Evolutionary conservation across 2,329 filamentous ascomycete species (phyloP).

Genomic region (Cadophora malorum): DNA sequence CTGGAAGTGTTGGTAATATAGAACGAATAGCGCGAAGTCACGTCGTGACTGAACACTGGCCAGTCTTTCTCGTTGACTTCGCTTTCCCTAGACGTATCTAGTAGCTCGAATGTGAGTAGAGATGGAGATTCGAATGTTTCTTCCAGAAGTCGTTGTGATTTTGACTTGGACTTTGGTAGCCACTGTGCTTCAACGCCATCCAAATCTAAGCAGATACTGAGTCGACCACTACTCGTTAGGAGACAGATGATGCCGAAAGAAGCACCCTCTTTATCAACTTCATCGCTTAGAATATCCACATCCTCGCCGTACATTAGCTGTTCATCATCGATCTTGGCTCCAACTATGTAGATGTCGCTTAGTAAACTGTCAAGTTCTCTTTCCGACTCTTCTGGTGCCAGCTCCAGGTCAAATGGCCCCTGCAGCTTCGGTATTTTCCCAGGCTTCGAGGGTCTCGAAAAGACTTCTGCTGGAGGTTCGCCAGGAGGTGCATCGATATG

Average conservation of each 20-base stretch:
- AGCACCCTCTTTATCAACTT: slow-evolving; percentile 63
- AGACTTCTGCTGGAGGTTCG: slow-evolving; percentile 61
- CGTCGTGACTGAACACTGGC: slow-evolving; percentile 68
- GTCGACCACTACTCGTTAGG: slow-evolving; percentile 64
- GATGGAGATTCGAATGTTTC: slow-evolving; percentile 51
- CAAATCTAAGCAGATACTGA: slow-evolving; percentile 66
- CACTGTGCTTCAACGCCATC: slow-evolving; percentile 70
- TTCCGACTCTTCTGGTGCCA: slow-evolving; percentile 55
- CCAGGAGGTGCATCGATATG: slow-evolving; percentile 57
- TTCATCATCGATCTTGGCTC: slow-evolving; percentile 64
- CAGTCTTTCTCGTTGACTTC: slow-evolving; percentile 64
- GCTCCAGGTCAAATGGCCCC: slow-evolving; percentile 64
- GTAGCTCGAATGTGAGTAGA: slow-evolving; percentile 66
- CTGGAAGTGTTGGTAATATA: slow-evolving; percentile 67
- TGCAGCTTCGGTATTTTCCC: slow-evolving; percentile 65
- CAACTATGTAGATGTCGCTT: slow-evolving; percentile 68
- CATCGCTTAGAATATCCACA: slow-evolving; percentile 63
- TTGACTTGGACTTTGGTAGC: slow-evolving; percentile 62
- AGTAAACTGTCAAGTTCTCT: slow-evolving; percentile 63
- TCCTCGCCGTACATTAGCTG: slow-evolving; percentile 70
- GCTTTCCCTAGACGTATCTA: slow-evolving; percentile 62
- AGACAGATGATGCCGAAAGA: slow-evolving; percentile 66
- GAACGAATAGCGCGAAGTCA: slow-evolving; percentile 67
- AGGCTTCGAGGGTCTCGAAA: slow-evolving; percentile 61
- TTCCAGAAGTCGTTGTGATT: slow-evolving; percentile 48